Percentiles rank a stretch among this genome's conserved stretches.
phyloP scores from a whole-genome alignment of 345 rosid genomes.

The Bruguiera sexangula region DNA sequence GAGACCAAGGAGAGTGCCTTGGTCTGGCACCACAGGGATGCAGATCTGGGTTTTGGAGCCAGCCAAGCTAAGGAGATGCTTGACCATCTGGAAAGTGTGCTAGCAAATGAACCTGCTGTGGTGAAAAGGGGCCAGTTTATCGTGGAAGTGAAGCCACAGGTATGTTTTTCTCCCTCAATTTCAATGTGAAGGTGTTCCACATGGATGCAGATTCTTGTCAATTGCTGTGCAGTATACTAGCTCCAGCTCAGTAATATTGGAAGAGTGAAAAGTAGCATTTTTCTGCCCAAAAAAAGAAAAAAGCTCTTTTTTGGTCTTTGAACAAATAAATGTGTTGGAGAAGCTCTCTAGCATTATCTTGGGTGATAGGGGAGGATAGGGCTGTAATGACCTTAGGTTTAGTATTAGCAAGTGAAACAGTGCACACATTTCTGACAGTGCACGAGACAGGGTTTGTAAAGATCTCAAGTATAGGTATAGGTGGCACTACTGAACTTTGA shows the following conservation, averaged over 20 bases:
- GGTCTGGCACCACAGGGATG: slow-evolving; percentile 78
- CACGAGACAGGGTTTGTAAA: too few species aligned
- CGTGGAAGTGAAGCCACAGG: slow-evolving; percentile 83
- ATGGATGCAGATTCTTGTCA: neutral
- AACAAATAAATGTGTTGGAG: too few species aligned
- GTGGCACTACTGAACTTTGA: too few species aligned
- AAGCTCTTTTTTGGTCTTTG: too few species aligned
- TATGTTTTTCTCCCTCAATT: slow-evolving; percentile 14
- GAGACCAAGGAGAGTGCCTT: slow-evolving; percentile 70
- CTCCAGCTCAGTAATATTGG: neutral
- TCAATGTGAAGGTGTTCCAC: neutral
- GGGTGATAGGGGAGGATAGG: too few species aligned
- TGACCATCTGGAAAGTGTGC: slow-evolving; percentile 72
- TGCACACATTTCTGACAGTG: too few species aligned
- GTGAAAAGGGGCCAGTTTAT: slow-evolving; percentile 71
- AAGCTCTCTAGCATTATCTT: too few species aligned
- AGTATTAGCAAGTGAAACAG: too few species aligned
- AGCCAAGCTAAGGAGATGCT: slow-evolving; percentile 78
- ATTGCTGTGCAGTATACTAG: neutral
- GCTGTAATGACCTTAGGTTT: too few species aligned
- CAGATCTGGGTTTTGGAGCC: slow-evolving; percentile 70
- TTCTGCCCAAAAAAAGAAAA: too few species aligned
- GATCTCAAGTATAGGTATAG: too few species aligned
- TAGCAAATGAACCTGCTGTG: slow-evolving; percentile 68
- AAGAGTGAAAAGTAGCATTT: too few species aligned